These are phyloP conservation scores for Ophiostoma sp. DNA, from an alignment of 2,329 filamentous ascomycete genomes.

Conservation along the genomic window DNA sequence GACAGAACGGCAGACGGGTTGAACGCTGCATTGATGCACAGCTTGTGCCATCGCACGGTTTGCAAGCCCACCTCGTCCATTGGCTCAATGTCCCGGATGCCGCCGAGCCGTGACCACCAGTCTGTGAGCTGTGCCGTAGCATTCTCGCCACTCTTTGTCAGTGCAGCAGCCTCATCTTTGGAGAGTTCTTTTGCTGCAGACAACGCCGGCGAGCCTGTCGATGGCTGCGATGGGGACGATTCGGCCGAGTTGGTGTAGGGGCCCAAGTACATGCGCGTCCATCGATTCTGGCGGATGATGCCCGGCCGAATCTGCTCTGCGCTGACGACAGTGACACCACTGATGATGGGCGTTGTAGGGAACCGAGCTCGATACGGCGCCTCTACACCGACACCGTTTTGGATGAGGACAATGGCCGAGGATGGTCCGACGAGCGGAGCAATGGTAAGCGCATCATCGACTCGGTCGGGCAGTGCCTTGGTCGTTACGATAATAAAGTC, in stretches of 20 bases:
- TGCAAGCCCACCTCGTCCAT: slow-evolving; percentile 60
- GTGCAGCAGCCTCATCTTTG: slow-evolving; percentile 6
- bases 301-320: slow-evolving; percentile 61
- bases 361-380: slow-evolving; percentile 59
- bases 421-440: slow-evolving; percentile 50
- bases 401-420: slow-evolving; percentile 60
- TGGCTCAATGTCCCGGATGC: slow-evolving; percentile 58
- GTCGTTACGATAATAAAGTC: slow-evolving; percentile 66
- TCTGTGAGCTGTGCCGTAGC: slow-evolving; percentile 46
- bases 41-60: slow-evolving; percentile 68
- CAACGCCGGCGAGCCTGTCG: not conserved
- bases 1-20: slow-evolving; percentile 66
- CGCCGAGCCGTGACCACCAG: slow-evolving; percentile 52
- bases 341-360: slow-evolving; percentile 54
- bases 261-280: slow-evolving; percentile 66
- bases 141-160: slow-evolving; percentile 32
- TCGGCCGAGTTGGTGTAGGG: slow-evolving; percentile 50
- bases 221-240: not conserved
- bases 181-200: not conserved
- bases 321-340: slow-evolving; percentile 63
- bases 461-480: slow-evolving; percentile 61
- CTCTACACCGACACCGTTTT: slow-evolving; percentile 67
- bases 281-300: slow-evolving; percentile 62
- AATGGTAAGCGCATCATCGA: slow-evolving; percentile 57
- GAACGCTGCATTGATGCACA: slow-evolving; percentile 70